These are phyloP conservation scores for Stromatinia cepivora DNA, from an alignment of 2,329 filamentous ascomycete species.

Conservation along the genomic window DNA sequence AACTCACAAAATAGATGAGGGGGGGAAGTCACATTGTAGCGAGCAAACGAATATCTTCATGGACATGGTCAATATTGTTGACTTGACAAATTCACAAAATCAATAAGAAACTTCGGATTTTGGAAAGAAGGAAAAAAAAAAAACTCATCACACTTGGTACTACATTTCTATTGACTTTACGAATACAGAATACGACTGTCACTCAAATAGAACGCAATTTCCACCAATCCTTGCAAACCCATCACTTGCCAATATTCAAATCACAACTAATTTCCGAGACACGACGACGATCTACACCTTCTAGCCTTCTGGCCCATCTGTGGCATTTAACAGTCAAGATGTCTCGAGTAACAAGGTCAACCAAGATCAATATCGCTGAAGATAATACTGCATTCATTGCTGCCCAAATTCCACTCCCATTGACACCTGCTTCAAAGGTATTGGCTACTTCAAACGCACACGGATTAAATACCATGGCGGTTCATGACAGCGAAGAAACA, in stretches of 20 bases:
- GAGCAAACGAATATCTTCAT: conserved; percentile 17
- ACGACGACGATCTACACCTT: conserved; percentile 20
- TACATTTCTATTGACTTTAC: conserved; percentile 23
- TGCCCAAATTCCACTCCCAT: conserved; percentile 29
- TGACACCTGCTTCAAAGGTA: conserved; percentile 26
- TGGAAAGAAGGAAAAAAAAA: conserved; percentile 10
- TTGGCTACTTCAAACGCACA: conserved; percentile 28
- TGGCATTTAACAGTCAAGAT: conserved; percentile 28
- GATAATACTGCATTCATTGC: conserved; percentile 34
- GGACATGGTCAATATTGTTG: background rate
- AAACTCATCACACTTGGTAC: conserved; percentile 19
- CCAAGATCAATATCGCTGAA: conserved; percentile 37
- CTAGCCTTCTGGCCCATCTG: background rate
- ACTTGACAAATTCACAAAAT: conserved; percentile 2
- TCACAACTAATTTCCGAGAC: conserved; percentile 24
- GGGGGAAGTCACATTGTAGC: conserved; percentile 13
- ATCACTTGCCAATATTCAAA: conserved; percentile 12
- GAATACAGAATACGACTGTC: conserved; percentile 10
- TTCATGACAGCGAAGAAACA: conserved; percentile 30
- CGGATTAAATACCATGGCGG: conserved; percentile 29
- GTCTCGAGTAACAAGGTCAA: conserved; percentile 40
- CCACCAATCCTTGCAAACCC: conserved; percentile 17
- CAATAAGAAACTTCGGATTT: conserved; percentile 12
- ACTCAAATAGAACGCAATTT: conserved; percentile 22
- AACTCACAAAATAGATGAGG: conserved; percentile 14